Evolutionary conservation across 116 monocot species (phyloP).

Genomic region (Cymodocea nodosa): DNA sequence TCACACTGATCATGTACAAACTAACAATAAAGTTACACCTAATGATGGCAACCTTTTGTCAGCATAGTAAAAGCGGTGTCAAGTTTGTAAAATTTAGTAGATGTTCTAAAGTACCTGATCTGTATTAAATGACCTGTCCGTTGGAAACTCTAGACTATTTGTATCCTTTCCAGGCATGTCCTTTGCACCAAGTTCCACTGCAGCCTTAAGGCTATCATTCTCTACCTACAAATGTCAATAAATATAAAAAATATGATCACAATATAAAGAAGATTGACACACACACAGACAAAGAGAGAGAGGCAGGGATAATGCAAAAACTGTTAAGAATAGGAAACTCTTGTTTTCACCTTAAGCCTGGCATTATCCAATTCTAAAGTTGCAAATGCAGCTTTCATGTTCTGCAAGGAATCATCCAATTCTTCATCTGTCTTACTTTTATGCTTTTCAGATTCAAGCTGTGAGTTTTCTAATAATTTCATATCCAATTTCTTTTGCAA

Average conservation of each 20-base stretch:
- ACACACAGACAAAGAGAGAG: neutral
- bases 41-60: too few relatives aligned
- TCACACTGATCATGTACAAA: too few relatives aligned
- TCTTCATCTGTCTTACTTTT: slow-evolving; percentile 25
- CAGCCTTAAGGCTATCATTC: slow-evolving; percentile 41
- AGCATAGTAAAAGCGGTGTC: too few relatives aligned
- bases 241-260: neutral
- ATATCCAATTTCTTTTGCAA: slow-evolving; percentile 46
- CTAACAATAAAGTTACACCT: too few relatives aligned
- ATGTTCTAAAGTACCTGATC: slow-evolving; percentile 35
- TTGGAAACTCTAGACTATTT: slow-evolving; percentile 12
- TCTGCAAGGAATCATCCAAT: slow-evolving; percentile 29
- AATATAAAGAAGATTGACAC: too few relatives aligned
- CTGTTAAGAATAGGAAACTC: neutral
- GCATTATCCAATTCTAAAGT: slow-evolving; percentile 52
- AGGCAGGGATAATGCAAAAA: neutral
- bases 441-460: slow-evolving; percentile 33
- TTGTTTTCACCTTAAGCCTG: slow-evolving; percentile 43
- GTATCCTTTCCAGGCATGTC: slow-evolving; percentile 17
- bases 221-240: slow-evolving; percentile 33
- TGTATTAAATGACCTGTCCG: slow-evolving; percentile 4
- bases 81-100: neutral
- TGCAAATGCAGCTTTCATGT: slow-evolving; percentile 23
- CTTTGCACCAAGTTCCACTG: slow-evolving; percentile 18
- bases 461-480: slow-evolving; percentile 42